Conservation (phyloP, 768 basidiomycete genomes). For the Mycena rosella region DNA sequence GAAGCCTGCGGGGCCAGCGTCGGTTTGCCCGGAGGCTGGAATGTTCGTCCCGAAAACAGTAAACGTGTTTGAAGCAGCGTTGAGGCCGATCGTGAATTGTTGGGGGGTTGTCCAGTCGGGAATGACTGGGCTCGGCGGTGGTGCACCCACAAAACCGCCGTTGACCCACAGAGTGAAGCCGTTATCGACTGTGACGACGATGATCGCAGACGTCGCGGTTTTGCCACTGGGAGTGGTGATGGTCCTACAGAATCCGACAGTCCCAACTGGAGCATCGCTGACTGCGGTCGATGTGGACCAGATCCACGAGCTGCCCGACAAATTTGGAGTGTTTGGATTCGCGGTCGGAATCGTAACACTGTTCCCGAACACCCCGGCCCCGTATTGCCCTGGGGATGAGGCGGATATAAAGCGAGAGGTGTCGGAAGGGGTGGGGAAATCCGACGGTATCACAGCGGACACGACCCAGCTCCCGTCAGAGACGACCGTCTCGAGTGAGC, state of each 20-base stretch:
- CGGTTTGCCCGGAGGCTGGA: not conserved
- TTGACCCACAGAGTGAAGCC: slow-evolving; percentile 25
- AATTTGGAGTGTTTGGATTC: not conserved
- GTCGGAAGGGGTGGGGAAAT: slow-evolving; percentile 13
- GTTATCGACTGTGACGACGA: slow-evolving; percentile 26
- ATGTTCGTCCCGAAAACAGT: slow-evolving; percentile 22
- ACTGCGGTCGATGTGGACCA: slow-evolving; percentile 22
- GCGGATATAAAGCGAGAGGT: slow-evolving; percentile 13
- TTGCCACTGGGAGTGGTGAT: slow-evolving; percentile 24
- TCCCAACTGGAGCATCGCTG: slow-evolving; percentile 8
- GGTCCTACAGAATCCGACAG: slow-evolving; percentile 31
- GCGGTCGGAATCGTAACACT: not conserved
- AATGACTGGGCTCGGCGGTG: not conserved
- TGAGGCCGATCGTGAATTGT: slow-evolving; percentile 19
- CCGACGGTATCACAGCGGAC: slow-evolving; percentile 11
- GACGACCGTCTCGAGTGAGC: slow-evolving; percentile 13
- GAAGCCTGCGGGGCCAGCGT: slow-evolving; percentile 22
- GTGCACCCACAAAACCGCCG: slow-evolving; percentile 8
- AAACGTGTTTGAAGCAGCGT: slow-evolving; percentile 15
- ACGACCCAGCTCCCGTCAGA: slow-evolving; percentile 23
- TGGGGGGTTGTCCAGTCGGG: slow-evolving; percentile 1
- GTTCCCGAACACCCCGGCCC: slow-evolving; percentile 25
- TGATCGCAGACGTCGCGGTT: slow-evolving; percentile 10
- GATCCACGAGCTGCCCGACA: slow-evolving; percentile 20
- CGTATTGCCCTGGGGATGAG: not conserved